Evolutionary conservation across 495 filamentous ascomycete species (phyloP), one percentile per base, ranked within the genome.

Genomic region (Trichoderma virens): DNA sequence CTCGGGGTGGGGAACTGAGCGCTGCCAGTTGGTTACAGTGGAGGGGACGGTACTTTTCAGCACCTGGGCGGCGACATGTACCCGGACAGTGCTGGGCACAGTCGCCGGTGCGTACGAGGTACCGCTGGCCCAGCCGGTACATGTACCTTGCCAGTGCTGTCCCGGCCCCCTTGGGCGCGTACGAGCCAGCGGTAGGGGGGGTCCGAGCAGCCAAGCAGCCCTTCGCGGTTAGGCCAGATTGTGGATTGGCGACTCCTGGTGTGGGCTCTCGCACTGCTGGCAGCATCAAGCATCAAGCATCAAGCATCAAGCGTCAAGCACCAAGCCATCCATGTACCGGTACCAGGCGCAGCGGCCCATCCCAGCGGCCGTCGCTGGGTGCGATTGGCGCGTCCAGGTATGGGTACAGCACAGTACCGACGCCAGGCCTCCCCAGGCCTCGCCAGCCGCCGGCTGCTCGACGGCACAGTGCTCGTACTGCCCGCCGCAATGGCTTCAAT

Each of bases 21-120:
- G 51, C 27, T 47, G 43, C 51, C 51, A 56, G 51, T 56, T 56
- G 51, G 51, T 56, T 56, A 56, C 51, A 56, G 51, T 56, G 51
- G 51, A n/a, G 43, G 51, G 18, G 51, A 28, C 51, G 51, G 51
- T 56, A 30, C 51, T 30, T 30, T 56, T 16, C 51, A 56, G 51
- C 45, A 28, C 9, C 51, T 45, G 41, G 41, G 8, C 8, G 41
- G 14, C 14, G 41, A 14, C 41, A 20, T 7, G 43, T 47, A 7
- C 43, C 18, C 18, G 20, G 43, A 47, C 43, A 25, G 43, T 47
- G 43, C 34, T 45, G n/a, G 41, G 16, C 41, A 45, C 41, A 8
- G 41, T 45, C 14, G 51, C 51, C 18, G 20, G 8, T n/a, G 16
- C 43, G 43, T n/a, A n/a, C 43, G 4, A 56, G 51, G 51, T 56